These are phyloP conservation scores for Crithidia bombi DNA, from an alignment of 208 protist species.

Conservation along the genomic window DNA sequence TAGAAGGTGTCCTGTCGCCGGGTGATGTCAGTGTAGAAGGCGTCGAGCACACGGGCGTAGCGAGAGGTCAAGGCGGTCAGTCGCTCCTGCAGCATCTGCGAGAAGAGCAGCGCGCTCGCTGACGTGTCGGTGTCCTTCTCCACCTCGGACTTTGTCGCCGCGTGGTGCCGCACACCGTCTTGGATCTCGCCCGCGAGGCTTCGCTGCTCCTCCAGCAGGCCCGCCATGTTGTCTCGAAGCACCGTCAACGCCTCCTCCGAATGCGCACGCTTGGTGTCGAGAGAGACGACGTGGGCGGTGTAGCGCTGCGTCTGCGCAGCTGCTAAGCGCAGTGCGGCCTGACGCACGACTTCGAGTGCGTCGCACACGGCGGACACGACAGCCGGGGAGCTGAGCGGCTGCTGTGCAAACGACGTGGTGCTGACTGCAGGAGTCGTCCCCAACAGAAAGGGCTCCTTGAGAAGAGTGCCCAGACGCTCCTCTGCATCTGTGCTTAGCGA, in stretches of 20 bases:
- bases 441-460: constrained; percentile 1
- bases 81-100: constrained; percentile 10
- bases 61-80: constrained; percentile 30
- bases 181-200: constrained; percentile 28
- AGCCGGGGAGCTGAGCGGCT: neutral
- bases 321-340: constrained; percentile 13
- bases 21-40: constrained; percentile 35
- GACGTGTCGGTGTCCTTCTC: neutral
- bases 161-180: neutral
- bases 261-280: constrained; percentile 15
- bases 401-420: neutral
- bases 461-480: neutral
- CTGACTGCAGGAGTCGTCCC: neutral
- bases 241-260: constrained; percentile 24
- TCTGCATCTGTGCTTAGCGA: neutral
- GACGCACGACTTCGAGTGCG: constrained; percentile 33
- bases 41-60: constrained; percentile 39
- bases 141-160: neutral
- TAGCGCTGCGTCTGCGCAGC: constrained; percentile 2
- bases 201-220: constrained; percentile 30
- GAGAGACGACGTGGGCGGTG: constrained; percentile 5
- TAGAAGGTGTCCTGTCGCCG: constrained; percentile 38
- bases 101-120: neutral
- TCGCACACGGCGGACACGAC: constrained; percentile 10
- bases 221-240: constrained; percentile 33